Evolutionary conservation across 2,329 filamentous ascomycete genomes (phyloP), one percentile per base, ranked within the genome.

Genomic region (Didymosphaeria variabile): DNA sequence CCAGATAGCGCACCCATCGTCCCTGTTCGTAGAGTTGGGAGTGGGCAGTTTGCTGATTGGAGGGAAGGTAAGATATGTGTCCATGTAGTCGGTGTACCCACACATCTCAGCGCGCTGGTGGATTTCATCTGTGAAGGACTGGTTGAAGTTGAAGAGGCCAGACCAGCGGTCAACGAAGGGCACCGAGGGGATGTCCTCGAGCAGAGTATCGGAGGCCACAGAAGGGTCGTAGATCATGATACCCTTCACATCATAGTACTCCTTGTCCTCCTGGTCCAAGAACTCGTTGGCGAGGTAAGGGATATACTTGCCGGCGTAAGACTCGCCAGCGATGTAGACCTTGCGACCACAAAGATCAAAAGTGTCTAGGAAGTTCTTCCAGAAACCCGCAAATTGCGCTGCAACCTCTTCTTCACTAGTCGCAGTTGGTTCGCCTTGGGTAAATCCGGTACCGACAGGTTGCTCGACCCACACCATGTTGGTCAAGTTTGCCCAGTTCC

Each of bases 381-480:
- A 93, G 79, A 93, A 95, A 53, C 90, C 90, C 17, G 90, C 81
- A 74, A 94, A 93, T 67, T 94, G 86, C n/a, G 80, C 77, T 0
- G 90, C 90, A 1, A 90, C 83, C 65, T 93, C 90, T 32, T 87
- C 84, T 66, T 92, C 88, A 67, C 85, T 86, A 4, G 82, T 87
- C 10, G 90, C 90, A 0, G 85, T 90, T 3, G 87, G 82, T 0
- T 79, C 85, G 15, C 91, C 91, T 36, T 86, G 84, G 0, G 88
- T 86, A 74, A 91, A 94, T 15, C 91, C 91, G 0, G 90, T 91
- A 32, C 84, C 84, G 13, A 86, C 81, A 1, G 87, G 88, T 72
- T 91, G 89, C 69, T 92, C 91, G 9, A 91, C 84, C 86, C 88
- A 95, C 50, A 95, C 81, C 70, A 94, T 86, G 75, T 94, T 93